Conservation (phyloP, 176 grass and related monocot species). For the Oryza brachyantha region DNA sequence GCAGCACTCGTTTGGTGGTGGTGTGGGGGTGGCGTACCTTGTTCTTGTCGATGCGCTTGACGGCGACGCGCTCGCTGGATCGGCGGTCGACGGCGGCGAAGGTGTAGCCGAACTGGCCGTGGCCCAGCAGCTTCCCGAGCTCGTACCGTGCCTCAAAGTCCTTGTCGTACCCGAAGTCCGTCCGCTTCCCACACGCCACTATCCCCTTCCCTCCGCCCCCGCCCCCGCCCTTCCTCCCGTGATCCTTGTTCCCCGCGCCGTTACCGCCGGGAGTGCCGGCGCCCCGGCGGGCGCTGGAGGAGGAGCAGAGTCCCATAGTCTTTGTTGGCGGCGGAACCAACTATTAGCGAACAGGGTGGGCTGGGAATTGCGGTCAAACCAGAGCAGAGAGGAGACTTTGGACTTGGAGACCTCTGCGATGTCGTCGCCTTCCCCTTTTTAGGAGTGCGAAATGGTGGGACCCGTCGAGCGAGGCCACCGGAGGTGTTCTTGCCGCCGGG, state of each 20-base stretch:
- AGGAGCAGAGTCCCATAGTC: slow-evolving; percentile 51
- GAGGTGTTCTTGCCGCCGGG: no score
- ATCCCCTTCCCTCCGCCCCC: no score
- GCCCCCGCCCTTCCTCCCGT: slow-evolving; percentile 15
- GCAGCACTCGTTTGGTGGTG: slow-evolving; percentile 19
- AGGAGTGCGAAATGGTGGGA: no score
- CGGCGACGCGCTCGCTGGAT: slow-evolving; percentile 73
- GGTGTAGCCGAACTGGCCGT: slow-evolving; percentile 98
- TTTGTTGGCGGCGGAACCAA: background rate
- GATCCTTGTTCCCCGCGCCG: background rate
- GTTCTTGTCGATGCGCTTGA: slow-evolving; percentile 97
- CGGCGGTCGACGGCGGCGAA: slow-evolving; percentile 70
- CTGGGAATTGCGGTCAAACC: slow-evolving; percentile 17
- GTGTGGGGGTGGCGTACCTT: slow-evolving; percentile 90
- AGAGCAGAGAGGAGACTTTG: background rate
- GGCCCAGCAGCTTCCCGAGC: slow-evolving; percentile 84
- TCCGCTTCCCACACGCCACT: slow-evolving; percentile 71
- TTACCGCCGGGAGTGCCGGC: background rate
- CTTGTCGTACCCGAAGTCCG: slow-evolving; percentile 75
- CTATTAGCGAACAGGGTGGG: slow-evolving; percentile 19
- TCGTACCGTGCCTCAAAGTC: slow-evolving; percentile 79
- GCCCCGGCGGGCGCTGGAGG: slow-evolving; percentile 17
- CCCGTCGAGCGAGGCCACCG: no score
- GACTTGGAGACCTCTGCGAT: background rate
- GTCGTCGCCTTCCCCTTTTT: background rate